phyloP scores from a whole-genome alignment of 345 rosid genomes.

The Litchi chinensis region DNA sequence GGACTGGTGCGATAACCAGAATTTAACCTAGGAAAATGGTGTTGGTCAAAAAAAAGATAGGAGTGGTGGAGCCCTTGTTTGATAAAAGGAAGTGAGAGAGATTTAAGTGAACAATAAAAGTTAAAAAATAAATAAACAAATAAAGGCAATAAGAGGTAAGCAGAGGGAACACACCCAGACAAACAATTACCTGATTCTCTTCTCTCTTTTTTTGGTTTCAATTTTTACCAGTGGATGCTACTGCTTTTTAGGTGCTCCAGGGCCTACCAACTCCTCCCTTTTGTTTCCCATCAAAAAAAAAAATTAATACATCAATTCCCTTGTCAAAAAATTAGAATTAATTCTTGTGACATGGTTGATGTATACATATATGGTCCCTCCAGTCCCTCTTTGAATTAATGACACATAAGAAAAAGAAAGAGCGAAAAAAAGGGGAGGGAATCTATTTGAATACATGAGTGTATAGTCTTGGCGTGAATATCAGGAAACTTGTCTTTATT shows the following conservation, averaged over 20 bases:
- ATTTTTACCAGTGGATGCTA: conserved; percentile 20
- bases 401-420: not conserved
- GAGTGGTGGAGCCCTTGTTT: conserved; percentile 22
- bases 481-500: conserved; percentile 7
- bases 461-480: conserved; percentile 29
- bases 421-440: conserved; percentile 24
- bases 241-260: conserved; percentile 44
- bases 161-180: conserved; percentile 18
- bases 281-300: conserved; percentile 25
- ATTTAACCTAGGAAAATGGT: conserved; percentile 21
- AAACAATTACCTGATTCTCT: conserved; percentile 30
- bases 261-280: conserved; percentile 26
- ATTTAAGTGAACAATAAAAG: not conserved
- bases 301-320: conserved; percentile 22
- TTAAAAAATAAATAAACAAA: not conserved
- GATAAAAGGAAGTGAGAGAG: not conserved
- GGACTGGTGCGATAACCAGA: not conserved
- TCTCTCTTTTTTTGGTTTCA: not conserved
- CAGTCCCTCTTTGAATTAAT: no score
- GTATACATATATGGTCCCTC: not conserved
- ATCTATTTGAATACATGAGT: conserved; percentile 40
- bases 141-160: not conserved
- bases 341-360: no score
- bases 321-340: not conserved
- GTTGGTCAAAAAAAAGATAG: conserved; percentile 23